phyloP scores from a whole-genome alignment of 2,329 filamentous ascomycete genomes.

The Penicillium crustosum region DNA sequence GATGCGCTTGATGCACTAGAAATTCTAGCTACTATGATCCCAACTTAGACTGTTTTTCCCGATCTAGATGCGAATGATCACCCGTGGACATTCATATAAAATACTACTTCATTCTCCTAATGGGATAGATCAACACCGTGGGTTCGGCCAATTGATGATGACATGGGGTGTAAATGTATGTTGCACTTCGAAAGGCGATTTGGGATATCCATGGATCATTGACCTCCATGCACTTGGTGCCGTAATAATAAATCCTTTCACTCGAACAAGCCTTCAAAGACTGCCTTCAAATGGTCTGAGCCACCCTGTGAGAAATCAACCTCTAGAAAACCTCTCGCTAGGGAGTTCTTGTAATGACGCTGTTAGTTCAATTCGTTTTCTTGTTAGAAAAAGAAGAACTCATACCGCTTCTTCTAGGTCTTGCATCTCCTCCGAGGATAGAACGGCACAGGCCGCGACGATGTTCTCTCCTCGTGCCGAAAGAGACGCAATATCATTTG shows the following conservation, averaged over 20 bases:
- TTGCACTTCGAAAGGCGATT: neutral
- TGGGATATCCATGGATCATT: neutral
- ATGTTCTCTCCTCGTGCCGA: slow-evolving; percentile 74
- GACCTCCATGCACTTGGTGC: neutral
- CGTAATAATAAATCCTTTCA: neutral
- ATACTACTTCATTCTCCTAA: slow-evolving; percentile 4
- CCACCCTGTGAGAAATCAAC: slow-evolving; percentile 14
- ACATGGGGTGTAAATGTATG: neutral
- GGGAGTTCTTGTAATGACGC: slow-evolving; percentile 6
- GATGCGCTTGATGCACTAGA: neutral
- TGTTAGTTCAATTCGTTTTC: slow-evolving; percentile 5
- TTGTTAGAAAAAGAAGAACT: neutral
- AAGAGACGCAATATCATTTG: slow-evolving; percentile 69
- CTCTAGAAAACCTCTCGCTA: slow-evolving; percentile 21
- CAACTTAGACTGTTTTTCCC: neutral
- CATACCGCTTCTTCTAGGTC: slow-evolving; percentile 67
- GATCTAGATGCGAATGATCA: neutral
- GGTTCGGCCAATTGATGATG: slow-evolving; percentile 5
- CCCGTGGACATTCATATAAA: too few species aligned
- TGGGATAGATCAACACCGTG: slow-evolving; percentile 7
- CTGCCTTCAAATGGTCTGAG: slow-evolving; percentile 5
- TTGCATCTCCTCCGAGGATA: slow-evolving; percentile 63
- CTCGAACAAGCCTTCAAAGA: slow-evolving; percentile 17
- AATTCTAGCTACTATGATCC: neutral
- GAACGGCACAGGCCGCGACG: slow-evolving; percentile 65